phyloP scores from a whole-genome alignment of 2,329 filamentous ascomycete genomes.

The Penicillium freii region DNA sequence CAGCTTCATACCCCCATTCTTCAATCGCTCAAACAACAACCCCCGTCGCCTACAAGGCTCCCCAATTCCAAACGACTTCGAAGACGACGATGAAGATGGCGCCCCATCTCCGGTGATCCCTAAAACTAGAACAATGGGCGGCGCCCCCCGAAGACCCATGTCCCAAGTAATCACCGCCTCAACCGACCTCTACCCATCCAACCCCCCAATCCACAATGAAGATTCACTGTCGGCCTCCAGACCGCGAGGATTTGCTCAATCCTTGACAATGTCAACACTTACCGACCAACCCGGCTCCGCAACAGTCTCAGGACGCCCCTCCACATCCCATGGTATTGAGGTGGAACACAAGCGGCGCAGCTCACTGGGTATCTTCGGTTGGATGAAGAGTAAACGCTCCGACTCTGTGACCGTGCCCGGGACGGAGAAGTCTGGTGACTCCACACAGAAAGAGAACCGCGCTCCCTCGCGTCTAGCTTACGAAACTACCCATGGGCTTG shows the following conservation, averaged over 20 bases:
- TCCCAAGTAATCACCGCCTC: conserved; percentile 17
- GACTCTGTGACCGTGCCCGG: conserved; percentile 5
- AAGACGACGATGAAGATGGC: conserved; percentile 30
- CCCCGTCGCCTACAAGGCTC: conserved; percentile 29
- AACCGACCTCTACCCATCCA: conserved; percentile 18
- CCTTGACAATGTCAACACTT: conserved; percentile 26
- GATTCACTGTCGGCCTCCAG: conserved; percentile 5
- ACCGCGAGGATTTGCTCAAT: conserved; percentile 25
- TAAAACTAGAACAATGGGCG: conserved; percentile 27
- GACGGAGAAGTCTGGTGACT: conserved; percentile 7
- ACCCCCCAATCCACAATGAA: conserved; percentile 15
- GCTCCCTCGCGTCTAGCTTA: conserved; percentile 16
- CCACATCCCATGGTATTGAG: conserved; percentile 30
- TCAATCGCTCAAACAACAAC: conserved; percentile 28
- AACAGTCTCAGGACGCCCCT: conserved; percentile 21
- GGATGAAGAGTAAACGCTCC: conserved; percentile 39
- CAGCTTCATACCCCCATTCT: conserved; percentile 39
- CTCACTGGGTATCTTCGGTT: conserved; percentile 40
- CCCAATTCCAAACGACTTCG: conserved; percentile 22
- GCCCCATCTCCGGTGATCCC: conserved; percentile 37
- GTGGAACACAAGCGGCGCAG: conserved; percentile 39
- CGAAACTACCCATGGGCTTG: conserved; percentile 13
- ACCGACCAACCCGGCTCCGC: conserved; percentile 15
- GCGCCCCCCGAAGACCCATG: conserved; percentile 11
- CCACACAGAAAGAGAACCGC: conserved; percentile 13